Conservation (phyloP, 2,329 filamentous ascomycete genomes). For the Ophiocordyceps camponoti-floridani region DNA sequence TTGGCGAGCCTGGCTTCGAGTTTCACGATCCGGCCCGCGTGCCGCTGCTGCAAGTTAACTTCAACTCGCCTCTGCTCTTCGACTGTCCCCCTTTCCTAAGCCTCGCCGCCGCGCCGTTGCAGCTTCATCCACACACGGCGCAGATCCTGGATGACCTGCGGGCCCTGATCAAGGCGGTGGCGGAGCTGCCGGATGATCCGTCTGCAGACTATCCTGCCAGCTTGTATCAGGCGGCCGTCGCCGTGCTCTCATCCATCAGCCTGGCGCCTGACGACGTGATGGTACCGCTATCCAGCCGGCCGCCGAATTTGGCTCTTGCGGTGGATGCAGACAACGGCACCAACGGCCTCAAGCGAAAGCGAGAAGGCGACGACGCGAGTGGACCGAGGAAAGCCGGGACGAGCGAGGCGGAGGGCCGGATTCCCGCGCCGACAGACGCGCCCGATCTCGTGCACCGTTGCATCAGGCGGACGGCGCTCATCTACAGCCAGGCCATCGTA, state of each 20-base stretch:
- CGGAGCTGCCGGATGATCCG: conserved; percentile 18
- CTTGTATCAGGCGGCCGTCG: conserved; percentile 19
- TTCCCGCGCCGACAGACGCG: conserved; percentile 4
- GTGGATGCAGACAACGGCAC: not conserved
- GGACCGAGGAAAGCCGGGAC: conserved; percentile 2
- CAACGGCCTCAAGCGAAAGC: conserved; percentile 4
- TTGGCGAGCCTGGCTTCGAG: conserved; percentile 20
- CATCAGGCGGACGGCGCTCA: conserved; percentile 24
- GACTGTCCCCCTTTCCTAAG: conserved; percentile 22
- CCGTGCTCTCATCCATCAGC: conserved; percentile 21
- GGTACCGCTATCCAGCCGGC: not conserved
- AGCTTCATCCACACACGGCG: conserved; percentile 27
- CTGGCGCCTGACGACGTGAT: conserved; percentile 12
- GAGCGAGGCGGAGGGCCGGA: conserved; percentile 1
- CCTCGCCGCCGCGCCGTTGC: conserved; percentile 17
- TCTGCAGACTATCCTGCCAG: conserved; percentile 18
- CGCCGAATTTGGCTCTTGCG: not conserved
- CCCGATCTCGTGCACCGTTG: conserved; percentile 28
- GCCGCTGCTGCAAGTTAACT: conserved; percentile 16
- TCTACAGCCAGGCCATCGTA: conserved; percentile 29
- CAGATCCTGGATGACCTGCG: conserved; percentile 33
- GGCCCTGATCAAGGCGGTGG: conserved; percentile 23
- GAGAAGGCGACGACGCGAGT: conserved; percentile 2
- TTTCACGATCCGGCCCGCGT: conserved; percentile 19
- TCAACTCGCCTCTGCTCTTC: conserved; percentile 29